Evolutionary conservation across 2,329 filamentous ascomycete genomes (phyloP).

Genomic region (Pyrenophora graminea): DNA sequence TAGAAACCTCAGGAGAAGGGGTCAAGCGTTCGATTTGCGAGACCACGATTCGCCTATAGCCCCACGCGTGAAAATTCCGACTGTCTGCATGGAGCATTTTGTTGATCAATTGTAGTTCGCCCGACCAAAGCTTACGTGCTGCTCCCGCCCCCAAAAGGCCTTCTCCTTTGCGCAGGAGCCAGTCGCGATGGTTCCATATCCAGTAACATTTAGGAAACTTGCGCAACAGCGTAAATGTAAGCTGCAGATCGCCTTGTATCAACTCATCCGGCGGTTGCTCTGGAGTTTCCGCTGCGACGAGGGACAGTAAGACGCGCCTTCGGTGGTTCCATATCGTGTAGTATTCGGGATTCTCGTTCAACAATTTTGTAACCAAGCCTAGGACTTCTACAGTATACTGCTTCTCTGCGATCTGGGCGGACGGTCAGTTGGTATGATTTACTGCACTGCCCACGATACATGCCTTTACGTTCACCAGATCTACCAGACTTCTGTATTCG

Average conservation of each 20-base stretch:
- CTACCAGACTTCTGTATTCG: slow-evolving; percentile 73
- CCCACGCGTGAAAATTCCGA: slow-evolving; percentile 97
- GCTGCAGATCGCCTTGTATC: slow-evolving; percentile 74
- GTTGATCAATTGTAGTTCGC: slow-evolving; percentile 78
- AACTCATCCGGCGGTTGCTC: slow-evolving; percentile 52
- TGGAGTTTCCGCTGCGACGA: slow-evolving; percentile 51
- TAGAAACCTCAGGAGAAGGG: not conserved
- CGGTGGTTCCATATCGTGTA: slow-evolving; percentile 92
- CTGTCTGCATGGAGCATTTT: slow-evolving; percentile 88
- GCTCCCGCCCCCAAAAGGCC: slow-evolving; percentile 60
- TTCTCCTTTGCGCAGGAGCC: slow-evolving; percentile 77
- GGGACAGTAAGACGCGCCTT: slow-evolving; percentile 69
- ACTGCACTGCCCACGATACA: not conserved
- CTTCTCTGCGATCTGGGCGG: slow-evolving; percentile 48
- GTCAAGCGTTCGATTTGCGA: slow-evolving; percentile 68
- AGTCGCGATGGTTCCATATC: slow-evolving; percentile 96
- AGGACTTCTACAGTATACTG: slow-evolving; percentile 63
- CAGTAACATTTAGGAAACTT: slow-evolving; percentile 97
- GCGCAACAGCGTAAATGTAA: slow-evolving; percentile 81
- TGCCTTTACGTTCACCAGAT: slow-evolving; percentile 69
- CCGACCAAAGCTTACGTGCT: slow-evolving; percentile 75
- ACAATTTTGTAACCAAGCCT: slow-evolving; percentile 70
- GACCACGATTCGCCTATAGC: slow-evolving; percentile 81
- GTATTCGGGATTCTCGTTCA: slow-evolving; percentile 81
- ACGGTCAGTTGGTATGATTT: not conserved